phyloP scores from a whole-genome alignment of 169 alveolate species.

The Plasmodium vinckei region DNA sequence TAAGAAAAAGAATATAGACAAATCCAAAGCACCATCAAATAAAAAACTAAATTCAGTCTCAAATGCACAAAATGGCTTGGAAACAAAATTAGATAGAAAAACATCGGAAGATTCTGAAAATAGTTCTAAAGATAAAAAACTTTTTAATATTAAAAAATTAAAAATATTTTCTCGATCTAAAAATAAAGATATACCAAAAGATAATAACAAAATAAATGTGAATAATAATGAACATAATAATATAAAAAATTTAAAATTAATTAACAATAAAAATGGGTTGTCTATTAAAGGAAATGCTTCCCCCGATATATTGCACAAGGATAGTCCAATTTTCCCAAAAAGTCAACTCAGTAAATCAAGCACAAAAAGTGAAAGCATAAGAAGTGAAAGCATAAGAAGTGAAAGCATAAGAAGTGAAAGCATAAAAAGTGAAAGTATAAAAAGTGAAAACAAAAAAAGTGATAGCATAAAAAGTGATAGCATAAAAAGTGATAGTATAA shows the following conservation, averaged over 20 bases:
- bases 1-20: background rate
- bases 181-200: background rate
- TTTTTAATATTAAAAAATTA: constrained; percentile 15
- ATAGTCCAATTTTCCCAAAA: too few species aligned
- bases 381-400: background rate
- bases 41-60: background rate
- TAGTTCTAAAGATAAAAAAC: background rate
- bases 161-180: constrained; percentile 11
- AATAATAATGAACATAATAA: too few species aligned
- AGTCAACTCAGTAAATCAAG: background rate
- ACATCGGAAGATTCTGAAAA: background rate
- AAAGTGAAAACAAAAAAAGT: too few species aligned
- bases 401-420: background rate
- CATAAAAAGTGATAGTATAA: background rate
- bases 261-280: too few species aligned
- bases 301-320: too few species aligned
- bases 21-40: background rate
- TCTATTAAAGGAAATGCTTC: too few species aligned
- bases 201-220: too few species aligned
- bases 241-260: too few species aligned
- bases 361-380: background rate
- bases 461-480: background rate
- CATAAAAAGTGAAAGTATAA: background rate
- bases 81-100: background rate
- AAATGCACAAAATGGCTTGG: background rate